A percentile compares a stretch with the other conserved stretches of the same genome.
phyloP scores from a whole-genome alignment of 2,329 filamentous ascomycete species.

The Calycina herbarum region DNA sequence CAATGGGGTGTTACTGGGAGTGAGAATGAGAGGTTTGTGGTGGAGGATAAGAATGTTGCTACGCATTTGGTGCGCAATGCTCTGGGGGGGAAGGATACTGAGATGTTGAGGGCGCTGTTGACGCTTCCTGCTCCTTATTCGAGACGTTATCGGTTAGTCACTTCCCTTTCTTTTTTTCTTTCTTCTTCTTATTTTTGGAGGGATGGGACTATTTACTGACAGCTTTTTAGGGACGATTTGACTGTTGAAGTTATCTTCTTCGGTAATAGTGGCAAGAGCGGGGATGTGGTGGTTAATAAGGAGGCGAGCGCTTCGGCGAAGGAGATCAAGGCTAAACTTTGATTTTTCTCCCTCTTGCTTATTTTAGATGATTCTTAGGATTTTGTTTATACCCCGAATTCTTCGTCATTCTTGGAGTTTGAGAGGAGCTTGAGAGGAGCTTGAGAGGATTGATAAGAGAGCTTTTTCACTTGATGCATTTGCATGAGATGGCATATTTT shows the following conservation, averaged over 20 bases:
- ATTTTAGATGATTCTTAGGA: background rate
- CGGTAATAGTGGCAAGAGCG: slow-evolving; percentile 74
- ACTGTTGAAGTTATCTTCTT: slow-evolving; percentile 99
- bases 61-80: slow-evolving; percentile 96
- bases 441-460: background rate
- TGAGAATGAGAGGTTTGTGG: slow-evolving; percentile 79
- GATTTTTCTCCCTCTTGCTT: slow-evolving; percentile 8
- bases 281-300: slow-evolving; percentile 78
- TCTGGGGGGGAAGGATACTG: slow-evolving; percentile 86
- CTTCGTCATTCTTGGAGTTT: background rate
- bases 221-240: slow-evolving; percentile 72
- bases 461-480: too few relatives aligned
- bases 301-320: slow-evolving; percentile 69
- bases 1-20: slow-evolving; percentile 85
- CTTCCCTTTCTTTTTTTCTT: background rate
- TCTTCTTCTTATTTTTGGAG: too few relatives aligned
- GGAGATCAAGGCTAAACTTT: slow-evolving; percentile 38
- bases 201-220: slow-evolving; percentile 17
- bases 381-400: background rate
- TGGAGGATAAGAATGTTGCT: slow-evolving; percentile 93
- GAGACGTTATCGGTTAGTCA: slow-evolving; percentile 76
- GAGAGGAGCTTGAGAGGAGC: background rate
- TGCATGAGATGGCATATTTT: too few relatives aligned
- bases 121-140: slow-evolving; percentile 91
- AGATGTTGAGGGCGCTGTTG: slow-evolving; percentile 89